These are phyloP conservation scores for Harringtonia lauricola DNA, from an alignment of 2,329 filamentous ascomycete genomes.

Conservation along the genomic window DNA sequence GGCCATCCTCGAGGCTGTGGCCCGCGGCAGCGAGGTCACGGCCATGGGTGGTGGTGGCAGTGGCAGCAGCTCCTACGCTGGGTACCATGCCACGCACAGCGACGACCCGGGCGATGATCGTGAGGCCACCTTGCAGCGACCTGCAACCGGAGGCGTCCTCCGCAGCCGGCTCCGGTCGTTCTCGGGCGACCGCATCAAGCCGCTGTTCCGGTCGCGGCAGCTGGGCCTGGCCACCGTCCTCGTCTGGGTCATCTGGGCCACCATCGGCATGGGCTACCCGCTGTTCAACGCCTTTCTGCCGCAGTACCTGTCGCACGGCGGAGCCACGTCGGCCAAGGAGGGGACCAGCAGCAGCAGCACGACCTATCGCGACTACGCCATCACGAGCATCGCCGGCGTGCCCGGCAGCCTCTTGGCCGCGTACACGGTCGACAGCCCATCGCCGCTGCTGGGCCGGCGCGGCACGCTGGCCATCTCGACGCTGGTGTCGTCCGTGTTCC, in stretches of 20 bases:
- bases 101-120: not conserved
- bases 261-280: slow-evolving; percentile 77
- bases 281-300: slow-evolving; percentile 88
- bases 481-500: slow-evolving; percentile 53
- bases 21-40: slow-evolving; percentile 15
- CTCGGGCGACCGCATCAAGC: slow-evolving; percentile 53
- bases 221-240: slow-evolving; percentile 39
- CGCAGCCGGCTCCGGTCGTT: slow-evolving; percentile 53
- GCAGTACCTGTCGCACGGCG: slow-evolving; percentile 61
- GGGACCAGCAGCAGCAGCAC: slow-evolving; percentile 23
- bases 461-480: slow-evolving; percentile 61
- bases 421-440: slow-evolving; percentile 56
- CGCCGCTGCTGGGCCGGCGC: slow-evolving; percentile 54
- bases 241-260: slow-evolving; percentile 72
- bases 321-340: slow-evolving; percentile 16
- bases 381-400: slow-evolving; percentile 66
- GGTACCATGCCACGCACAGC: slow-evolving; percentile 5
- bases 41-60: not conserved
- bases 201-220: slow-evolving; percentile 48
- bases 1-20: slow-evolving; percentile 50
- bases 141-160: slow-evolving; percentile 19
- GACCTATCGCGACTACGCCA: slow-evolving; percentile 72
- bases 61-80: not conserved
- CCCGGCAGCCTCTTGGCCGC: slow-evolving; percentile 67
- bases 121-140: slow-evolving; percentile 4